A percentile compares a stretch with the other conserved stretches of the same genome.
Conservation (phyloP, 2,329 filamentous ascomycete genomes). For the Phyllosticta citriasiana region DNA sequence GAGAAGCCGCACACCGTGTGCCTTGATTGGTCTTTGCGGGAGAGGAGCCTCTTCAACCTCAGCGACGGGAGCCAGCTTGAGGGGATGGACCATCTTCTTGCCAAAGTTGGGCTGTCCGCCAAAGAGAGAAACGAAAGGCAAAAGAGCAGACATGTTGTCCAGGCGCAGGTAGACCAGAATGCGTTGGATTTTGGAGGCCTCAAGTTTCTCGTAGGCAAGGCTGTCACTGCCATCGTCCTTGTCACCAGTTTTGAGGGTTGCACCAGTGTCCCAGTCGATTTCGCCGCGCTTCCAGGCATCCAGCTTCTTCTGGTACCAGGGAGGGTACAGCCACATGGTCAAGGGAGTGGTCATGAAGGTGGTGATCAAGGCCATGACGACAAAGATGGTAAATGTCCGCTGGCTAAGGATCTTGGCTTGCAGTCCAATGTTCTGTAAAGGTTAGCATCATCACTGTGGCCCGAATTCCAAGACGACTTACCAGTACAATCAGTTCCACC, state of each 20-base stretch:
- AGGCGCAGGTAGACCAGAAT: conserved; percentile 74
- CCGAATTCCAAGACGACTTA: conserved; percentile 34
- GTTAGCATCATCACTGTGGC: neutral
- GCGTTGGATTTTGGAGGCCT: conserved; percentile 45
- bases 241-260: conserved; percentile 27
- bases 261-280: conserved; percentile 75
- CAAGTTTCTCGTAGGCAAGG: conserved; percentile 40
- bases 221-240: conserved; percentile 20
- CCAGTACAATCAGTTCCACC: conserved; percentile 88
- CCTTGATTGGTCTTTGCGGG: conserved; percentile 48
- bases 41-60: conserved; percentile 6
- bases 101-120: conserved; percentile 43
- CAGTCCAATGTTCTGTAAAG: conserved; percentile 61
- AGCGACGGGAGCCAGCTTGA: conserved; percentile 5
- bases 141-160: conserved; percentile 72
- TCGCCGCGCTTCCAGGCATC: conserved; percentile 71
- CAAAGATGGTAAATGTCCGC: conserved; percentile 84
- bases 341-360: conserved; percentile 77
- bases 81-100: conserved; percentile 29
- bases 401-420: conserved; percentile 72
- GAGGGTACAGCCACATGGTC: conserved; percentile 63
- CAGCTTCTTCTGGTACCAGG: conserved; percentile 64
- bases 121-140: conserved; percentile 73
- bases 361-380: conserved; percentile 84
- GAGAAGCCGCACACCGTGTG: conserved; percentile 76